Base-by-base conservation (phyloP, 495 filamentous ascomycete species). In the Cairneyella variabilis region DNA sequence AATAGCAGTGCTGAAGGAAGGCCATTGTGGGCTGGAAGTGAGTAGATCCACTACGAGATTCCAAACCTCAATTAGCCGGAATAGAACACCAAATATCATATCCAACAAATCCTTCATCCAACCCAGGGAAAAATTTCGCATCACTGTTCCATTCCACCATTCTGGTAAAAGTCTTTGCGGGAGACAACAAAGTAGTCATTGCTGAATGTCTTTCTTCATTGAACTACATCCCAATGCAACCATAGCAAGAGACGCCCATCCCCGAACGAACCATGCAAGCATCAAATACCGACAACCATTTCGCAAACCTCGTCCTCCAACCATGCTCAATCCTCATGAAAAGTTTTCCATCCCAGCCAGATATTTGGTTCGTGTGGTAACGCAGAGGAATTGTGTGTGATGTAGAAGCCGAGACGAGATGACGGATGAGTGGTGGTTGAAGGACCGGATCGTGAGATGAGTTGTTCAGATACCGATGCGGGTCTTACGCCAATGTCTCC, bases 401-500 rank as follows among this genome's bases (percentile, higher is more conserved):
- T 23, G 32, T 37, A 20, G 41, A 32, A 20, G 38, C n/a, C 20
- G 48, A 27, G 41, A 50, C 37, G 58, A 59, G 43, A 52, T 40
- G 52, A 62, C 43, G 53, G 11, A 47, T 8, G 30, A 51, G 44
- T 38, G 28, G 54, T 26, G 27, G 12, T 32, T 25, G 41, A 48
- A 12, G 42, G 37, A 30, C 43, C n/a, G 34, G 44, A 28, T 25
- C 23, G 45, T 26, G 52, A 40, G 45, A 34, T 30, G 54, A 54
- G 52, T 58, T 54, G 56, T 56, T 80, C 89, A 98, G 76, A 98
- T 91, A 63, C 92, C 92, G 79, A 98, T 88, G 66, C 93, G 88
- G 71, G 93, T 97, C 90, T 98, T 97, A 78, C 93, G 89, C 93
- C 93, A 98, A 78, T 98, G 93, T 73, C 93, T 86, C 70, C 93